Percentiles rank a stretch among this genome's conserved stretches.
phyloP scores from a whole-genome alignment of 2,329 filamentous ascomycete species.

The Dactylella cylindrospora region DNA sequence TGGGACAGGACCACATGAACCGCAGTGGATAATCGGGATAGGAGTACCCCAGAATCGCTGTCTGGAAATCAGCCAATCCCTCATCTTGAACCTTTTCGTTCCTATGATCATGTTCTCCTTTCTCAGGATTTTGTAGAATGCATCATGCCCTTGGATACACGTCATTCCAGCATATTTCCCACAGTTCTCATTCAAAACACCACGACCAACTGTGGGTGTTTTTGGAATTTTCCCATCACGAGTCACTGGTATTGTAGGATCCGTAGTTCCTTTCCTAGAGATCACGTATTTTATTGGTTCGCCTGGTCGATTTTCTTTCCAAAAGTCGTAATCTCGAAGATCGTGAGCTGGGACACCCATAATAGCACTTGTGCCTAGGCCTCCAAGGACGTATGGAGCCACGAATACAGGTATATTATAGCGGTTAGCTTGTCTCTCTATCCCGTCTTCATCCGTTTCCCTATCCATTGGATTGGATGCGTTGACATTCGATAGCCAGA shows the following conservation, averaged over 20 bases:
- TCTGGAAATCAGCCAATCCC: slow-evolving; percentile 90
- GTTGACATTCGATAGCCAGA: slow-evolving; percentile 44
- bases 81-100: slow-evolving; percentile 70
- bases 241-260: slow-evolving; percentile 50
- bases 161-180: slow-evolving; percentile 65
- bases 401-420: slow-evolving; percentile 72
- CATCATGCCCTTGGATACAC: slow-evolving; percentile 60
- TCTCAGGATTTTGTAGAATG: slow-evolving; percentile 14
- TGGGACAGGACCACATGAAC: slow-evolving; percentile 72
- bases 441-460: slow-evolving; percentile 24
- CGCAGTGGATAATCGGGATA: slow-evolving; percentile 84
- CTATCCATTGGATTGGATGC: slow-evolving; percentile 34
- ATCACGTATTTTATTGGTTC: slow-evolving; percentile 67
- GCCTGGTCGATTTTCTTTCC: slow-evolving; percentile 65
- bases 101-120: slow-evolving; percentile 43
- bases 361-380: slow-evolving; percentile 83
- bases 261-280: slow-evolving; percentile 33
- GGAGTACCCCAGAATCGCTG: slow-evolving; percentile 90
- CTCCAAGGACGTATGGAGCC: slow-evolving; percentile 79
- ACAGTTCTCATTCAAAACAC: slow-evolving; percentile 67
- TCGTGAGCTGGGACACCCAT: slow-evolving; percentile 93
- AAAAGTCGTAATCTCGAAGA: slow-evolving; percentile 74
- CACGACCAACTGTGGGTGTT: slow-evolving; percentile 56
- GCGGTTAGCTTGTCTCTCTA: slow-evolving; percentile 52
- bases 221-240: slow-evolving; percentile 56